Evolutionary conservation across 208 protist genomes (phyloP), one percentile per base, ranked within the genome.

Genomic region (Leishmania martiniquensis): DNA sequence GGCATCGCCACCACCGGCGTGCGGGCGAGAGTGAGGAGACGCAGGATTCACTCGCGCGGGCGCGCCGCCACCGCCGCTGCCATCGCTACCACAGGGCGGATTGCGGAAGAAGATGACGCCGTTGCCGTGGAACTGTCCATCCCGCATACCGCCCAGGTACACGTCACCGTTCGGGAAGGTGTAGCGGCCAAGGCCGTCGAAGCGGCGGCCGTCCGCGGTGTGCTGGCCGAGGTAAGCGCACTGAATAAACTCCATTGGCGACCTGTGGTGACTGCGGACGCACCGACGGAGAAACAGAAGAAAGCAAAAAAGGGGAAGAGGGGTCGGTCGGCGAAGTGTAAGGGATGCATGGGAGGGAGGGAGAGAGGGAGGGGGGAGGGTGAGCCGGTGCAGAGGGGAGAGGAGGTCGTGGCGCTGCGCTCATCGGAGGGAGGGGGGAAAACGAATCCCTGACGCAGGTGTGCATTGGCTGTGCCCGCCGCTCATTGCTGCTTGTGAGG

Each of bases 131-230:
- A 97, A 95, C 52, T 78, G 73, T 22, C 95, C 95, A 76, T 98
- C 95, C 65, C 85, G 49, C 74, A 97, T 89, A 1, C 82, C 79
- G 10, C 95, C 95, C 3, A 95, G 80, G 81, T 97, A 98, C 22
- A 83, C 80, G 75, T 97, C 91, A 37, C 95, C 93, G 63, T 95
- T 96, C n/a, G 88, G 49, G 71, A 96, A 96, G 20, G 85, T 94
- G 82, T 92, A 96, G 55, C 89, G 75, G 10, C 95, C 95, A 7
- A 92, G 73, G 20, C 90, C 91, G 59, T 96, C 55, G 49, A 92
- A 91, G 65, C 95, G 92, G 34, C 92, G 87, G 12, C 81, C 86
- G 62, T 98, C 94, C 0, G 75, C 37, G 15, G 87, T 97, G 20
- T 20, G 49, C 76, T 94, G 78, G 0, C 94, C 94, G 10, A 76